phyloP scores from a whole-genome alignment of 768 basidiomycete species.

The Suillus bovinus region DNA sequence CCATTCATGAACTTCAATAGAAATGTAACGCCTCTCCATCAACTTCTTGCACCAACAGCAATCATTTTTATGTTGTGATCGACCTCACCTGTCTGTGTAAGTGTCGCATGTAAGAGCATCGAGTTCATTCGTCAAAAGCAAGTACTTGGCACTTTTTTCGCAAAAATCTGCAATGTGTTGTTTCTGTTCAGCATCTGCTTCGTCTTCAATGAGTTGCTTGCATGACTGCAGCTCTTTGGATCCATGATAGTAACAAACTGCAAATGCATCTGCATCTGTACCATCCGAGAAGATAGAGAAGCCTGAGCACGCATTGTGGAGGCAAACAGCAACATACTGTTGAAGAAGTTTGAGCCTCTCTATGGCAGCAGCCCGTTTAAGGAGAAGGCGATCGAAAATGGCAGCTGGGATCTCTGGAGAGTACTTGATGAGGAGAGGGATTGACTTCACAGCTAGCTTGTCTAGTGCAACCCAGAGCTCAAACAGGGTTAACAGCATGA shows the following conservation, averaged over 20 bases:
- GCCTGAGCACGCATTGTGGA: constrained; percentile 15
- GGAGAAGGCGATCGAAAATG: constrained; percentile 43
- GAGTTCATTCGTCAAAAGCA: not conserved
- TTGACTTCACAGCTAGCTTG: constrained; percentile 29
- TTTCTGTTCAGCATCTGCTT: constrained; percentile 21
- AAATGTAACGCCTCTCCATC: constrained; percentile 16
- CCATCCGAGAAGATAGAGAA: constrained; percentile 30
- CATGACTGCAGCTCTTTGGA: constrained; percentile 23
- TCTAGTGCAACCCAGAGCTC: constrained; percentile 55
- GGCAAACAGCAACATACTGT: constrained; percentile 34
- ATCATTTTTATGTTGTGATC: rapidly evolving
- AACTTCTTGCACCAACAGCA: constrained; percentile 33
- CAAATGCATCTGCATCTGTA: constrained; percentile 24
- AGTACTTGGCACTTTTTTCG: constrained; percentile 19
- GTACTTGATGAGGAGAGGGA: constrained; percentile 43
- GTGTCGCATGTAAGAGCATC: not conserved
- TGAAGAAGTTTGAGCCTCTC: constrained; percentile 27
- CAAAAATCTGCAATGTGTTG: constrained; percentile 30
- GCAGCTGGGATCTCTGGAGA: constrained; percentile 43
- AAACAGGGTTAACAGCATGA: constrained; percentile 46
- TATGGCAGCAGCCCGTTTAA: constrained; percentile 33
- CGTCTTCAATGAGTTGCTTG: constrained; percentile 28
- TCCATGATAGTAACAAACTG: constrained; percentile 33
- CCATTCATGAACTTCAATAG: constrained; percentile 43
- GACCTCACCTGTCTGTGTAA: not conserved